Evolutionary conservation across 176 grass and related monocot genomes (phyloP), one percentile per base, ranked within the genome.

Genomic region (bread wheat (Triticum aestivum)): DNA sequence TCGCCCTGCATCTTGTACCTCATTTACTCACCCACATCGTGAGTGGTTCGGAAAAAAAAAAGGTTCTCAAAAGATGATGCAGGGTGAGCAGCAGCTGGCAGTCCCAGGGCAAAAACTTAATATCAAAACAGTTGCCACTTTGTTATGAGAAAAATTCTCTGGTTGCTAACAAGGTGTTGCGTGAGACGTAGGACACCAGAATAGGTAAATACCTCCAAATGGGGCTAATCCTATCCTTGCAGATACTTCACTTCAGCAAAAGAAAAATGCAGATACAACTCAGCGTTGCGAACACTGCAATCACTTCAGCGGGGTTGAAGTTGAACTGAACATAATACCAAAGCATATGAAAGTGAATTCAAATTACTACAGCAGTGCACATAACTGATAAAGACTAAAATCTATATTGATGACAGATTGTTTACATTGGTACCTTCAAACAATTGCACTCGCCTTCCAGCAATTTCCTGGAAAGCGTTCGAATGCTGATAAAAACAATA

Each of bases 371-470:
- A 41, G 39, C 39, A 41, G 3, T 75, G 58, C 21, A 4, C 29
- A 81, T 75, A 69, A n/a, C 80, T 49, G 67, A 71, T 54, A 81
- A 35, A 77, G 38, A 49, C n/a, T 71, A 45, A 44, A 44, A 45
- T 10, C 52, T 85, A 75, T 88, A 81, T 81, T 81, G 49, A 70
- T 75, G 68, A 81, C 30, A 42, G 21, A 83, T 44, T 79, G 37
- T 69, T 69, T 69, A 80, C 81, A 91, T 49, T 69, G 47, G 34
- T 7, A 61, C 17, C 45, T 71, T 58, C 30, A 71, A 81, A 38
- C 86, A 21, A 51, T 88, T 85, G 80, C 82, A 87, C 3, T 23
- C 34, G 49, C 52, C 69, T 84, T 81, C 68, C 81, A 91, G 30
- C 66, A 80, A 84, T 81, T 81, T 38, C 69, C 69, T 52, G 51